phyloP scores from a whole-genome alignment of 345 rosid species.

The Brassica cretica region DNA sequence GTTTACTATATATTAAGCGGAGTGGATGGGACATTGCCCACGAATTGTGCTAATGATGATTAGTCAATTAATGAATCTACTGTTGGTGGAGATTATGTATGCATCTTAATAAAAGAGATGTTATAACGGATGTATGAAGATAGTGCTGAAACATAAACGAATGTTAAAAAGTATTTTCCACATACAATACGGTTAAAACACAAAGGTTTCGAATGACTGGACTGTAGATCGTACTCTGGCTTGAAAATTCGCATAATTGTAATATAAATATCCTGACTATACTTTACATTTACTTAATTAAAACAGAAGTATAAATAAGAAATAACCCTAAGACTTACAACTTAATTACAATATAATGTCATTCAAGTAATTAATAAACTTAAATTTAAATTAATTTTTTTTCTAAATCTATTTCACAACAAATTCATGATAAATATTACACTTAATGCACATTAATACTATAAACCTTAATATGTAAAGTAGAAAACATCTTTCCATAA shows the following conservation, averaged over 20 bases:
- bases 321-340: too few species aligned
- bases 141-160: neutral
- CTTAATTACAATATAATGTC: too few species aligned
- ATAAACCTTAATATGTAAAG: too few species aligned
- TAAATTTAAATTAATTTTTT: too few species aligned
- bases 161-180: neutral
- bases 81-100: neutral
- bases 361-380: too few species aligned
- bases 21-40: neutral
- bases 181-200: neutral
- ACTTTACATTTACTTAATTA: neutral
- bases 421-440: too few species aligned
- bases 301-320: too few species aligned
- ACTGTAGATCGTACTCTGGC: neutral
- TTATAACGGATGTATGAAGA: neutral
- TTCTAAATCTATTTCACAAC: too few species aligned
- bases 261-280: too few species aligned
- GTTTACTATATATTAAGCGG: neutral
- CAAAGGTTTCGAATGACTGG: neutral
- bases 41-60: neutral
- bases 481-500: too few species aligned
- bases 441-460: too few species aligned
- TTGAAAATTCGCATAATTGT: too few species aligned
- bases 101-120: neutral
- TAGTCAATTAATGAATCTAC: neutral